These are phyloP conservation scores for Ophiostoma perfectum DNA, from an alignment of 2,329 filamentous ascomycete genomes.

Conservation along the genomic window DNA sequence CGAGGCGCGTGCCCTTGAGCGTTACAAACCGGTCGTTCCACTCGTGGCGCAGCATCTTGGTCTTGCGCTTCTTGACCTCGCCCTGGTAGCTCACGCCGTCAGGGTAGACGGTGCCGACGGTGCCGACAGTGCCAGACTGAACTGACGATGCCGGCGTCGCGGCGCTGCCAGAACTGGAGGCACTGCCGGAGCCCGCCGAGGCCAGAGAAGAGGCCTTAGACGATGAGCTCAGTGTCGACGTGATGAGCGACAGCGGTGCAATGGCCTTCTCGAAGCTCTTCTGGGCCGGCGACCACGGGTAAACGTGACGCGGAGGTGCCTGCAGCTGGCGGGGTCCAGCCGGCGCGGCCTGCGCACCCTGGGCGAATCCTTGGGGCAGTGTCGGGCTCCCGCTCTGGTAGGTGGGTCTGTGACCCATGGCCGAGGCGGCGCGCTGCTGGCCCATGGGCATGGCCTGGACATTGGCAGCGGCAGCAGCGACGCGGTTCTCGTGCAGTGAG, in stretches of 20 bases:
- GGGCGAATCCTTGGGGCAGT: neutral
- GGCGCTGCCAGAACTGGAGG: neutral
- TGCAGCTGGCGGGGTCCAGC: constrained; percentile 37
- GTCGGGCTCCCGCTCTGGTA: constrained; percentile 14
- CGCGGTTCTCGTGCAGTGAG: constrained; percentile 60
- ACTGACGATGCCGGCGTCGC: constrained; percentile 22
- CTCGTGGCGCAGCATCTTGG: constrained; percentile 80
- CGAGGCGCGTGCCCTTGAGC: constrained; percentile 67
- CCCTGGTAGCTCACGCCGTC: constrained; percentile 58
- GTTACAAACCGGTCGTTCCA: constrained; percentile 92
- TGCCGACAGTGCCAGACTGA: constrained; percentile 16
- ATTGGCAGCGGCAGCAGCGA: constrained; percentile 31
- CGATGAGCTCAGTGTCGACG: constrained; percentile 11
- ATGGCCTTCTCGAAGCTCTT: constrained; percentile 43
- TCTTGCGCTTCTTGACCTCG: constrained; percentile 92
- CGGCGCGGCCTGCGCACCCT: neutral
- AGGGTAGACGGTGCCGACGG: neutral
- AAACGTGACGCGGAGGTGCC: constrained; percentile 50
- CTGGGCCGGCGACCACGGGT: constrained; percentile 51
- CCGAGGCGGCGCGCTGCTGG: constrained; percentile 23
- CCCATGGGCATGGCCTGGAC: constrained; percentile 28
- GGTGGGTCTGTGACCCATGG: constrained; percentile 15
- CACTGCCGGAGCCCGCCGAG: constrained; percentile 24
- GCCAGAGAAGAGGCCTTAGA: constrained; percentile 25
- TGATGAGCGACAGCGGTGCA: constrained; percentile 31